Base-by-base conservation (phyloP, 495 filamentous ascomycete genomes). In the Antarctomyces pellizariae region DNA sequence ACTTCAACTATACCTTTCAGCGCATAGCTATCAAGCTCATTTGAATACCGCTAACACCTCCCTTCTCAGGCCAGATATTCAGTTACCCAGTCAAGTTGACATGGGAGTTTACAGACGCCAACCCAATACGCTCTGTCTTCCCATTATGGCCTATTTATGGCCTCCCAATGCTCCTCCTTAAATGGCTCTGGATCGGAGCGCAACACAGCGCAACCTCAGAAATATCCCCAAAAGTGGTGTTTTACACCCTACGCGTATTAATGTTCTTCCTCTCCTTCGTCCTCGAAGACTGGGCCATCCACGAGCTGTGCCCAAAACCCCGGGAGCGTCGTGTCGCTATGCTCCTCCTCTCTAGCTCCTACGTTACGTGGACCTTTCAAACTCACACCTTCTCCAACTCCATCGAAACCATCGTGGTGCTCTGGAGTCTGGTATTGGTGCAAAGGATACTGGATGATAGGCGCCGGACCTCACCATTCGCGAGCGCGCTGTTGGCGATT, bases 301-400 rank as follows among this genome's bases (percentile, higher is more conserved):
- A 91, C 54, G 89, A 97, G 40, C 58, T 93, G 25, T 64, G 90
- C 16, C 68, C 66, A 33, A 71, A 70, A 14, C 64, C 67, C 34
- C 28, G 34, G n/a, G 67, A 80, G 38, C 65, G 79, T 30, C 64
- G 59, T 36, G 53, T 65, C 19, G 76, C 77, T 11, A 54, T 86
- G 20, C 55, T 82, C 16, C 52, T 95, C 25, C 69, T 91, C 26
- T 83, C 83, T 22, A 95, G 86, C 9, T 89, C 76, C 13, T 97
- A 95, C 50, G 84, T 93, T 37, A 95, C 86, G 25, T 95, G 86
- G 89, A 92, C 89, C 22, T 91, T 76, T 54, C 86, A 97, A 53
- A 90, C 77, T 22, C 86, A 97, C 55, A 95, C 89, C 18, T 95
- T 97, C 51, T 95, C 86, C 44, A 97, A 97, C 49, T 80, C 80